phyloP scores from a whole-genome alignment of 148 eudicot genomes.

The Salicornia ramosissima region DNA sequence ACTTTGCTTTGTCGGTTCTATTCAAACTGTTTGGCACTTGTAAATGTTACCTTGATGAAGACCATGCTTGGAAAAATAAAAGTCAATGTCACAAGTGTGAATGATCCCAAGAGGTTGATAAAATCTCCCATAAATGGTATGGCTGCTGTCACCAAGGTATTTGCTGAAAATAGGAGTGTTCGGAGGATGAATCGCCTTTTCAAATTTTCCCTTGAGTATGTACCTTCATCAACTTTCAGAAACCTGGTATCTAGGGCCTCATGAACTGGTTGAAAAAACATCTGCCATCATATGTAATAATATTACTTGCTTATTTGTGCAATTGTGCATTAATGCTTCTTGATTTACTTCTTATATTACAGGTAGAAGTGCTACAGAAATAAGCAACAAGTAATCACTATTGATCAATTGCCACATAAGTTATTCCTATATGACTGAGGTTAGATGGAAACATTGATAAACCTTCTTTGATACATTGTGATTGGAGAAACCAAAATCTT shows the following conservation, averaged over 20 bases:
- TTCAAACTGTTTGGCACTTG: neutral
- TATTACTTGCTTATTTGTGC: neutral
- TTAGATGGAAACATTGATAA: neutral
- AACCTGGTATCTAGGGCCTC: conserved; percentile 57
- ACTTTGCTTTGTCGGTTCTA: neutral
- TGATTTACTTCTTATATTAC: too few relatives aligned
- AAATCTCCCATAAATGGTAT: conserved; percentile 68
- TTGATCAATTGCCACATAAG: neutral
- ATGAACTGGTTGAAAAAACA: conserved; percentile 53
- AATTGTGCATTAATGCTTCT: neutral
- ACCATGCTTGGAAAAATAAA: conserved; percentile 64
- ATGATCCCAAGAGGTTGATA: conserved; percentile 49
- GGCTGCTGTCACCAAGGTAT: conserved; percentile 51
- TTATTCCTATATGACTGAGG: neutral
- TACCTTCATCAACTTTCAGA: conserved; percentile 35
- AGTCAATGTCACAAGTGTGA: conserved; percentile 42
- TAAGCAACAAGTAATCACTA: neutral
- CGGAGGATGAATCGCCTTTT: conserved; percentile 40
- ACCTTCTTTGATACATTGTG: neutral
- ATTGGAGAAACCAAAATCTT: neutral
- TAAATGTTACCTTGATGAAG: conserved; percentile 46
- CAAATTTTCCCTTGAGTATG: conserved; percentile 44
- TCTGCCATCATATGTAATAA: conserved; percentile 28
- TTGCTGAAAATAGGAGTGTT: conserved; percentile 39
- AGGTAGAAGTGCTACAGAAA: too few relatives aligned